These are phyloP conservation scores for Fomitopsis pulvina DNA, from an alignment of 768 basidiomycete genomes.

Conservation along the genomic window DNA sequence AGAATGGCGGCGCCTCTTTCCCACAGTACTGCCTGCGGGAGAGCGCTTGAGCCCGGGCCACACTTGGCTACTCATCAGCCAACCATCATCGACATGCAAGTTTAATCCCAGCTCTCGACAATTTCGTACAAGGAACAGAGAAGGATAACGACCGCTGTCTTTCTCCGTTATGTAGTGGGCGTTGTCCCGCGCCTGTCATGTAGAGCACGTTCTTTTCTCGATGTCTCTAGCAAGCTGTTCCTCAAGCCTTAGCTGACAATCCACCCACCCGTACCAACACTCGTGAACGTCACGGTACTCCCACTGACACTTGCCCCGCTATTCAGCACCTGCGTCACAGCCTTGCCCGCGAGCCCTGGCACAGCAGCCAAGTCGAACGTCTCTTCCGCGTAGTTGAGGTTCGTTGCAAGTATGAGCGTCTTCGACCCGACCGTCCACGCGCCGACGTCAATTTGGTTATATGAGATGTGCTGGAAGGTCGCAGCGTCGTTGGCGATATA, in stretches of 20 bases:
- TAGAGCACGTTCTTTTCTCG: too few relatives aligned
- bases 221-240: too few relatives aligned
- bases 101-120: too few relatives aligned
- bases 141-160: too few relatives aligned
- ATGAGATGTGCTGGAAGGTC: constrained; percentile 16
- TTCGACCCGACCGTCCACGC: constrained; percentile 25
- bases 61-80: too few relatives aligned
- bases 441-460: constrained; percentile 26
- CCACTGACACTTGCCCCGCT: constrained; percentile 20
- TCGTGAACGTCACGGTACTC: constrained; percentile 14
- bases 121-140: too few relatives aligned
- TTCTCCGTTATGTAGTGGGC: too few relatives aligned
- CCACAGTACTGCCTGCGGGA: too few relatives aligned
- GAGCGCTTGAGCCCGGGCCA: too few relatives aligned
- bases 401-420: constrained; percentile 29
- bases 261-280: constrained; percentile 21
- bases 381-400: constrained; percentile 23
- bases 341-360: constrained; percentile 6
- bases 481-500: constrained; percentile 25
- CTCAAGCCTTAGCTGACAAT: constrained; percentile 13
- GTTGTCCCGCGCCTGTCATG: too few relatives aligned
- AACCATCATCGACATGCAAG: too few relatives aligned
- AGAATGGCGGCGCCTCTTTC: too few relatives aligned
- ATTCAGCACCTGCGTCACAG: constrained; percentile 18
- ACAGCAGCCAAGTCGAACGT: constrained; percentile 13